These are phyloP conservation scores for Chlamydomonas applanata DNA, from an alignment of 139 green algal genomes.

Conservation along the genomic window DNA sequence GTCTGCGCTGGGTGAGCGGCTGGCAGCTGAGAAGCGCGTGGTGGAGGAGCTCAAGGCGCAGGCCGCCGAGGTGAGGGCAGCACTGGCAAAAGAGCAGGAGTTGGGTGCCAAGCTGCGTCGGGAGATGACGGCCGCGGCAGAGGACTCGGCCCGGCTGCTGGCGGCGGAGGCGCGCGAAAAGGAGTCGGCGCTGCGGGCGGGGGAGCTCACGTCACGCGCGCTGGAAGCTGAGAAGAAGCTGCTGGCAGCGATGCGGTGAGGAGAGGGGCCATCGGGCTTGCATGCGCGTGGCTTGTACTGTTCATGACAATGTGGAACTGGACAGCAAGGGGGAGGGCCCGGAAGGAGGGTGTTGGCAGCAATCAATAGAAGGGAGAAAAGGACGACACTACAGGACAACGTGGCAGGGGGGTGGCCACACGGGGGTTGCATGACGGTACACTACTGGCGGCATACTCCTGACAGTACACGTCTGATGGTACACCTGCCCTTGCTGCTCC, in stretches of 20 bases:
- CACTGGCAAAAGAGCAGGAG: constrained; percentile 6
- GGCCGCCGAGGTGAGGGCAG: not conserved
- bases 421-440: too few species aligned
- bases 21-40: constrained; percentile 13
- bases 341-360: not conserved
- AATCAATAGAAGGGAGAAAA: too few species aligned
- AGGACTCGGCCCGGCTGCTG: constrained; percentile 20
- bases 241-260: constrained; percentile 38
- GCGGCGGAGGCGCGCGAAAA: constrained; percentile 30
- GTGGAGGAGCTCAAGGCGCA: constrained; percentile 22
- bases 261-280: too few species aligned
- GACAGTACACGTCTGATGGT: too few species aligned
- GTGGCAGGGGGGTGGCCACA: too few species aligned
- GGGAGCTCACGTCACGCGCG: constrained; percentile 22
- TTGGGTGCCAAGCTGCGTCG: constrained; percentile 20
- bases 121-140: constrained; percentile 22
- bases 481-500: too few species aligned
- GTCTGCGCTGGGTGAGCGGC: constrained; percentile 1
- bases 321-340: too few species aligned
- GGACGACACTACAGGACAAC: too few species aligned
- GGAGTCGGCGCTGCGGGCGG: constrained; percentile 30
- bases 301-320: too few species aligned
- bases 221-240: constrained; percentile 51
- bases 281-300: not conserved
- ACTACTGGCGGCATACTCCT: too few species aligned